Conservation (phyloP, 225 moss, liverwort and hornwort genomes). For the Neckera pumila region DNA sequence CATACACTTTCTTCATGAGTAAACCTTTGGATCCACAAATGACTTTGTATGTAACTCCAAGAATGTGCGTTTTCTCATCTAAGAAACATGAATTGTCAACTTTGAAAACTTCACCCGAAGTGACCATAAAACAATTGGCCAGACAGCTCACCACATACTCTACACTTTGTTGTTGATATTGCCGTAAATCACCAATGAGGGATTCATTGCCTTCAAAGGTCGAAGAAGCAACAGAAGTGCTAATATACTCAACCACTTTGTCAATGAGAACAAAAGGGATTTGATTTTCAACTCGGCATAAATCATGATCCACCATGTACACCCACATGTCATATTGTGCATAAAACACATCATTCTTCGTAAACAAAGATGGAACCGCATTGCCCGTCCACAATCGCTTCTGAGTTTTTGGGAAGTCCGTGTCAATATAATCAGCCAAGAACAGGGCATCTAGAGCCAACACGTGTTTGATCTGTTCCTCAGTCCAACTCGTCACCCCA, state of each 20-base stretch:
- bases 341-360: too few species aligned
- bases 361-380: too few species aligned
- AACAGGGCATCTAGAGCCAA: neutral
- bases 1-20: accelerated
- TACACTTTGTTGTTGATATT: neutral
- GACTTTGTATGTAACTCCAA: neutral
- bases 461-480: neutral
- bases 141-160: accelerated
- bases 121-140: accelerated
- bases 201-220: accelerated
- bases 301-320: too few species aligned
- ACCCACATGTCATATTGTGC: too few species aligned
- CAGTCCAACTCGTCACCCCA: neutral
- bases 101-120: neutral
- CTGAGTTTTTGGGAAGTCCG: accelerated
- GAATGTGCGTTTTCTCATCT: accelerated
- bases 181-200: neutral
- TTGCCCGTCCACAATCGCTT: neutral
- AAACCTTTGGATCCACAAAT: neutral
- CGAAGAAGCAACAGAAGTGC: neutral
- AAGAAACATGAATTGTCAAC: neutral
- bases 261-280: neutral
- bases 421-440: accelerated
- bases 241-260: neutral
- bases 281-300: neutral